phyloP scores from a whole-genome alignment of 768 basidiomycete species.

The Leccinum truebloodii region DNA sequence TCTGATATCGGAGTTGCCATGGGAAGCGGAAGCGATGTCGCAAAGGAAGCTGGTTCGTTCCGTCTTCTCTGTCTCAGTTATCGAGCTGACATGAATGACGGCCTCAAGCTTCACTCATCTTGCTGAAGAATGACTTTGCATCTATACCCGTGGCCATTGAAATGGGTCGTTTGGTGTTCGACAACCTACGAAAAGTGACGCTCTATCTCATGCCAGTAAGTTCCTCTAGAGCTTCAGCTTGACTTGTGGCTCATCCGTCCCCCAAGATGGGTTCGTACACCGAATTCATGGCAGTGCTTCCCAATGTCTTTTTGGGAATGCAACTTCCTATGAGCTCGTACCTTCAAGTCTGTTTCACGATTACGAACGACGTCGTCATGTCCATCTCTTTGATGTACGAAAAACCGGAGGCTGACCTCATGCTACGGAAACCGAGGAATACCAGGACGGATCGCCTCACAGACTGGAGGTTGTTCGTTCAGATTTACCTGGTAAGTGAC shows the following conservation, averaged over 20 bases:
- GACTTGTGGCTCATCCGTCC: background rate
- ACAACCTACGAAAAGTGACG: constrained; percentile 55
- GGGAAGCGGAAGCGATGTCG: constrained; percentile 48
- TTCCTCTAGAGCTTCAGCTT: background rate
- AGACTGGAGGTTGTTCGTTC: constrained; percentile 49
- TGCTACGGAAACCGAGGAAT: constrained; percentile 50
- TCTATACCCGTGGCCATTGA: constrained; percentile 59
- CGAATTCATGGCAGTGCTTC: constrained; percentile 56
- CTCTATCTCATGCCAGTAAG: constrained; percentile 44
- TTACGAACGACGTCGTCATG: constrained; percentile 51
- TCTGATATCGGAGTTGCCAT: constrained; percentile 59
- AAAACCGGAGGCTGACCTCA: constrained; percentile 50
- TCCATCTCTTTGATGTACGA: constrained; percentile 53
- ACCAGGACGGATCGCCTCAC: constrained; percentile 48
- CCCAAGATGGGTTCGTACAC: constrained; percentile 52
- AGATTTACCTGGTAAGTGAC: constrained; percentile 44
- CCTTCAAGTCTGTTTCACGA: constrained; percentile 56
- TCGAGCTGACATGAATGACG: background rate
- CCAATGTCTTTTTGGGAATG: constrained; percentile 60
- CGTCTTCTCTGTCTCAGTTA: background rate
- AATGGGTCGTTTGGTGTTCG: constrained; percentile 59
- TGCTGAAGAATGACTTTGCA: constrained; percentile 58
- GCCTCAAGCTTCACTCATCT: constrained; percentile 40
- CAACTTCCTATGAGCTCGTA: constrained; percentile 56
- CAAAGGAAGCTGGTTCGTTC: constrained; percentile 49